These are phyloP conservation scores for Primulina tabacum DNA, from an alignment of 257 asterid genomes.

Conservation along the genomic window DNA sequence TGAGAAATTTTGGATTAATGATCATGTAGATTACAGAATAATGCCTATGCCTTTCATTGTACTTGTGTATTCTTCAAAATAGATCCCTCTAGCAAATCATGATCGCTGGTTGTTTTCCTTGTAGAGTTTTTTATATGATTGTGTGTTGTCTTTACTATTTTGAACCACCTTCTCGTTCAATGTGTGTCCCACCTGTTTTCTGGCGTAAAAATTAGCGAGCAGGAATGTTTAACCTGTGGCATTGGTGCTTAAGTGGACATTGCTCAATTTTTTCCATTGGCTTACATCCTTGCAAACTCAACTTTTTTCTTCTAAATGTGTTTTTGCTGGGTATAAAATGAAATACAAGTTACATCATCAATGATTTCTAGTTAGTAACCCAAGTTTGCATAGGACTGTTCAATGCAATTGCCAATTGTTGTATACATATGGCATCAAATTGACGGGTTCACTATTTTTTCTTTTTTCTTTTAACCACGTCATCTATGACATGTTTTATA, in stretches of 20 bases:
- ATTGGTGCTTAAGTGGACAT: background rate
- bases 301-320: background rate
- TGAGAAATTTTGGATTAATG: too few species aligned
- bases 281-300: background rate
- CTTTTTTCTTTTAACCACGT: background rate
- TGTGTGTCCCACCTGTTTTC: background rate
- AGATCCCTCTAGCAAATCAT: background rate
- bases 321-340: background rate
- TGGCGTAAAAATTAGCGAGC: too few species aligned
- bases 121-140: too few species aligned
- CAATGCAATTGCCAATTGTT: background rate
- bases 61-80: background rate
- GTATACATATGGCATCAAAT: background rate
- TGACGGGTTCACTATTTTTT: background rate
- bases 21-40: background rate
- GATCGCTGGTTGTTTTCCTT: background rate
- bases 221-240: background rate
- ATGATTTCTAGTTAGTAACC: background rate
- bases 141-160: background rate
- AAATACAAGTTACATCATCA: too few species aligned
- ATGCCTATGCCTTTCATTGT: background rate
- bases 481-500: slow-evolving; percentile 1
- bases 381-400: background rate
- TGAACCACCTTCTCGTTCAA: background rate
- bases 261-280: background rate